Conservation (phyloP, 768 basidiomycete genomes). For the Austroboletus eburneus region DNA sequence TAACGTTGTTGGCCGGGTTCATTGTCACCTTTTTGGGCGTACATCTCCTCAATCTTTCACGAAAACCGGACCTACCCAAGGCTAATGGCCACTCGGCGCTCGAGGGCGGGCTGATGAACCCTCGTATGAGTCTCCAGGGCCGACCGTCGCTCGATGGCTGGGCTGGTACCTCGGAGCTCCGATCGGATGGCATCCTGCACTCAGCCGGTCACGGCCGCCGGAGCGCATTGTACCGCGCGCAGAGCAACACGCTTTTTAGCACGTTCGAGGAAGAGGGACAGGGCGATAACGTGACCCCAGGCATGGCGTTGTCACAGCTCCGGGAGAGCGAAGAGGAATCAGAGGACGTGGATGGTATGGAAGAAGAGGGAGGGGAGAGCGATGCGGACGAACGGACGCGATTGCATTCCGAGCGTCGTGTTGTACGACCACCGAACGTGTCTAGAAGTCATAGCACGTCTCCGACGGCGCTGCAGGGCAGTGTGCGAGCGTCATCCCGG, state of each 20-base stretch:
- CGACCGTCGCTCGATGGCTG: slow-evolving; percentile 79
- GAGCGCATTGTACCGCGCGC: slow-evolving; percentile 61
- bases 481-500: slow-evolving; percentile 18
- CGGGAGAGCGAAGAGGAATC: slow-evolving; percentile 64
- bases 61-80: slow-evolving; percentile 46
- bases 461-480: slow-evolving; percentile 35
- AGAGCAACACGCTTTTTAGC: slow-evolving; percentile 66
- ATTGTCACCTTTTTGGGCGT: slow-evolving; percentile 94
- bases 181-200: slow-evolving; percentile 21
- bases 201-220: slow-evolving; percentile 56
- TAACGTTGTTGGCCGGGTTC: slow-evolving; percentile 89
- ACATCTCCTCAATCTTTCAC: slow-evolving; percentile 85
- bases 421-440: slow-evolving; percentile 23
- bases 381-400: slow-evolving; percentile 43
- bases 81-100: slow-evolving; percentile 49
- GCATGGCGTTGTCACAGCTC: slow-evolving; percentile 57
- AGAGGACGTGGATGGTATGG: slow-evolving; percentile 34
- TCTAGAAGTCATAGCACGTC: slow-evolving; percentile 56
- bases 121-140: slow-evolving; percentile 76
- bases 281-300: not conserved
- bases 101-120: slow-evolving; percentile 67
- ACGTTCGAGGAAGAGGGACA: slow-evolving; percentile 54
- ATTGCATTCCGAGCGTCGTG: slow-evolving; percentile 26
- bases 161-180: slow-evolving; percentile 38
- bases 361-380: slow-evolving; percentile 32